Base-by-base conservation (phyloP, 73 alveolate genomes). In the Uronychia binucleata region DNA sequence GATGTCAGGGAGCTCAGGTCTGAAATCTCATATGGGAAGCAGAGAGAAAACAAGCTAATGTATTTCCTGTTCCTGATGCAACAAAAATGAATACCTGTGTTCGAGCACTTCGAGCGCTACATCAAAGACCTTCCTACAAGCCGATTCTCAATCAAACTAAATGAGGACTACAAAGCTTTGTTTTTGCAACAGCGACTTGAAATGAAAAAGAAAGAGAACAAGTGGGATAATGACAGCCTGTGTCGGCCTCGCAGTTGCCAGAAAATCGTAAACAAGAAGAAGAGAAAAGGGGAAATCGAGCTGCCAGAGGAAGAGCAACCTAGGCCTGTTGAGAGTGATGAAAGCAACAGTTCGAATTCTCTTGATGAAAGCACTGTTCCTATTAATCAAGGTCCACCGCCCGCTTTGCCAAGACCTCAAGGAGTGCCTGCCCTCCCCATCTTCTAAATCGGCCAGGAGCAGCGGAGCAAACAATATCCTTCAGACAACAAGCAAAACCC, bases 1-100 rank as follows among this genome's bases (percentile, higher is more conserved):
- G 90, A 81, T 26, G 90, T 83, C 30, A 60, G 90, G 74, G 90
- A 83, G 29, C 32, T 83, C 60, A 83, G 76, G 76, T 83, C 90
- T 31, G 90, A 83, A 34, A 58, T 83, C 1, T 81, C 74, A 57
- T 83, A 83, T 75, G 90, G 90, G 13, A 83, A 83, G 35, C 35
- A 83, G 34, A 83, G 90, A 34, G 90, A 83, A 33, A 83, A 83
- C 34, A 83, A 83, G 59, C 79, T 83, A 0, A 83, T 83, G 90
- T 83, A 83, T 33, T 83, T 83, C 59, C 58, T 83, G 31, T 83
- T 75, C 35, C 78, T 83, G 31, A 34, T 83, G 25, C 35, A 83
- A 34, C 30, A 79, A 29, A 83, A 83, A 34, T 59, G 84, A n/a
- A 75, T 83, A 1, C 90, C 90, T 13, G 76, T 83, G n/a, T 83